Base-by-base conservation (phyloP, 208 protist genomes). In the Trypanosoma theileri region DNA sequence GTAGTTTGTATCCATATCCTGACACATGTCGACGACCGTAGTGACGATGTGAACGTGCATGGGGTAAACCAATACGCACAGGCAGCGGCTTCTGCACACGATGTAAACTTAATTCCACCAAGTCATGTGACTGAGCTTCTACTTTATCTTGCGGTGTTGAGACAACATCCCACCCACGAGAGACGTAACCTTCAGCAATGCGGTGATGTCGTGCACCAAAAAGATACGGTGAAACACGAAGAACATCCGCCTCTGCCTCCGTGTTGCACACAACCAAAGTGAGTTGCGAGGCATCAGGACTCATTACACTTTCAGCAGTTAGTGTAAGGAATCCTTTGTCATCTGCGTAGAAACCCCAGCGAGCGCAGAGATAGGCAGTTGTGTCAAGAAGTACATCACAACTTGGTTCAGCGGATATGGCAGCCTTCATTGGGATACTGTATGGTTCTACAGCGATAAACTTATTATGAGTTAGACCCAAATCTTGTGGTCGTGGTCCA, bases 341-440 rank as follows among this genome's bases (percentile, higher is more conserved):
- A 66, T 95, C 90, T 10, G 90, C 90, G 76, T 95, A 93, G 71
- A 91, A 95, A 44, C 87, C 90, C 88, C 90, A 95, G 4, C 90
- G 90, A 17, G 85, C 87, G 72, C 90, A 95, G 14, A 95, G 77
- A 64, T 86, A 80, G 0, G 87, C 90, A 1, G 80, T 84, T 56
- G 73, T 86, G 76, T 93, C 85, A 17, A 95, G 75, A 12, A 95
- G 79, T 55, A 70, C 65, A 46, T 95, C 90, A 61, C 84, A 92
- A 73, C 83, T 91, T 41, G 85, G 80, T 66, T 95, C 89, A 17
- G 82, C 87, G 35, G 78, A 83, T 24, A 96, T 79, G 56, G 83
- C 70, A n/a, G 75, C 91, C 75, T 94, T 95, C 88, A 94, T 93
- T 11, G 88, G 86, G 58, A 95, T 97, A 68, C 84, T 94, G 73